Conservation (phyloP, 2,329 filamentous ascomycete species). For the Penicillium corylophilum region DNA sequence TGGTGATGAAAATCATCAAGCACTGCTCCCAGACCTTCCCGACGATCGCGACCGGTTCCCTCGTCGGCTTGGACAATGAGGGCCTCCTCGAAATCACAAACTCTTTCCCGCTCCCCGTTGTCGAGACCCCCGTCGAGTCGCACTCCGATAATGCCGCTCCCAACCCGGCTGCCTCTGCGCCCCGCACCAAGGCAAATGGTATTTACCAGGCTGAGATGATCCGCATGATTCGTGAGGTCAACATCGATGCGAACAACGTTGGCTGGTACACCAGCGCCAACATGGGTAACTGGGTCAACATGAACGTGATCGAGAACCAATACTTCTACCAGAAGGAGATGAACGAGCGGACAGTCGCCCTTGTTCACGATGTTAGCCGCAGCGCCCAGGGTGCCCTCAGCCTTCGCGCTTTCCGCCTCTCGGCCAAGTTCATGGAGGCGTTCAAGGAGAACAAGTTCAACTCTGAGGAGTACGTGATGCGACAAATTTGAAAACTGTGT, state of each 20-base stretch:
- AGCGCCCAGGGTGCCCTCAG: slow-evolving; percentile 89
- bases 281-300: slow-evolving; percentile 97
- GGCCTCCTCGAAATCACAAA: slow-evolving; percentile 87
- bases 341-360: slow-evolving; percentile 80
- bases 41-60: slow-evolving; percentile 80
- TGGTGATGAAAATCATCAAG: slow-evolving; percentile 98
- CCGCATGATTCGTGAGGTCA: slow-evolving; percentile 91
- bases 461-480: slow-evolving; percentile 74
- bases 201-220: slow-evolving; percentile 96
- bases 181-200: slow-evolving; percentile 85
- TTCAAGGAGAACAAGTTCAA: slow-evolving; percentile 99
- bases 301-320: slow-evolving; percentile 96
- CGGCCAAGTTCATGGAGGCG: slow-evolving; percentile 80
- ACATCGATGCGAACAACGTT: slow-evolving; percentile 95
- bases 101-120: slow-evolving; percentile 86
- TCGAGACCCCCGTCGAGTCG: slow-evolving; percentile 68
- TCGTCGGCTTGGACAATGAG: slow-evolving; percentile 89
- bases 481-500: too few species aligned
- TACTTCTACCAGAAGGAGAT: slow-evolving; percentile 91
- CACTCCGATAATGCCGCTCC: slow-evolving; percentile 70
- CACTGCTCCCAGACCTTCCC: slow-evolving; percentile 87
- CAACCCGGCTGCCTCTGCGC: slow-evolving; percentile 78
- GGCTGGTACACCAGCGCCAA: slow-evolving; percentile 99
- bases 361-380: slow-evolving; percentile 93
- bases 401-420: slow-evolving; percentile 86